Evolutionary conservation across 2,329 filamentous ascomycete species (phyloP).

Genomic region (Cryoendolithus antarcticus): DNA sequence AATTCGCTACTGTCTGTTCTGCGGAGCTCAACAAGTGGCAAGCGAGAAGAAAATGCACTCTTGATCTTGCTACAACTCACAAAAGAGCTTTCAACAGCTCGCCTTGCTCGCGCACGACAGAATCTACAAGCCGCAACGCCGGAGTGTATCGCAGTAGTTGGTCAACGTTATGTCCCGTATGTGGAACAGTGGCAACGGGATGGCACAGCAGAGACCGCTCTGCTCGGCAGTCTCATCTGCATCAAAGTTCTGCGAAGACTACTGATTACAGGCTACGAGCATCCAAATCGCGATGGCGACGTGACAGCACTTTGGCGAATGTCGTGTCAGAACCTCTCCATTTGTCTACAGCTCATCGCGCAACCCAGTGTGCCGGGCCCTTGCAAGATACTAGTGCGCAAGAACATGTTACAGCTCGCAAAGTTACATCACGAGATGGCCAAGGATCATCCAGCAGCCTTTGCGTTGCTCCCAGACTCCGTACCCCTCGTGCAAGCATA

Average conservation of each 20-base stretch:
- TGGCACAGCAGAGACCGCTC: conserved; percentile 48
- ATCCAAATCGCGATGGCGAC: conserved; percentile 64
- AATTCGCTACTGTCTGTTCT: conserved; percentile 14
- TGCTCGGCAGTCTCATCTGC: conserved; percentile 65
- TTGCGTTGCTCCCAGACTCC: conserved; percentile 69
- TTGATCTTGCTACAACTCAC: conserved; percentile 72
- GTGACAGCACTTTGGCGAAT: conserved; percentile 72
- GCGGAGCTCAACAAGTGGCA: conserved; percentile 28
- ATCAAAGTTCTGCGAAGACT: conserved; percentile 73
- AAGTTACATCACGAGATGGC: conserved; percentile 88
- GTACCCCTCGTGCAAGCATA: conserved; percentile 68
- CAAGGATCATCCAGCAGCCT: conserved; percentile 65
- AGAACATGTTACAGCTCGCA: conserved; percentile 77
- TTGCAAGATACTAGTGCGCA: conserved; percentile 48
- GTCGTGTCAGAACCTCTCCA: conserved; percentile 64
- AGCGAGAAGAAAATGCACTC: conserved; percentile 36
- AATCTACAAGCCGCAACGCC: conserved; percentile 67
- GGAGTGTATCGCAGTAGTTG: conserved; percentile 70
- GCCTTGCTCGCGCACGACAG: conserved; percentile 61
- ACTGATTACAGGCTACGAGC: conserved; percentile 68
- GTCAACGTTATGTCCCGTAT: conserved; percentile 62
- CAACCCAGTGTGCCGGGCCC: conserved; percentile 14
- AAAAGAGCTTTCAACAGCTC: conserved; percentile 77
- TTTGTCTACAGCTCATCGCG: conserved; percentile 49
- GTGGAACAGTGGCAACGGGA: conserved; percentile 54